These are phyloP conservation scores for Orychophragmus violaceus DNA, from an alignment of 345 rosid genomes.

Conservation along the genomic window DNA sequence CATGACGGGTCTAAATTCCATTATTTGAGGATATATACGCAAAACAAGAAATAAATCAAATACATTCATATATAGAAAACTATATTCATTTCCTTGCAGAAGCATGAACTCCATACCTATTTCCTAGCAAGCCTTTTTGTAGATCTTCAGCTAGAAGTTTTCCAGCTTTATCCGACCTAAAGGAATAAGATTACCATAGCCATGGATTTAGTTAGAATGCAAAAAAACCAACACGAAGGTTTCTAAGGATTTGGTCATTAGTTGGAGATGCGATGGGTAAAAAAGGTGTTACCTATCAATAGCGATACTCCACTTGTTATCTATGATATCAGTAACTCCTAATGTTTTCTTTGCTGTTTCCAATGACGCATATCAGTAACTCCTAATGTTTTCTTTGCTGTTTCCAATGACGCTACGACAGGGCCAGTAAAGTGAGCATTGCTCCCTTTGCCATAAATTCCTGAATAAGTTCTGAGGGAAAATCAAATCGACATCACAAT, in stretches of 20 bases:
- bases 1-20: constrained; percentile 84
- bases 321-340: constrained; percentile 80
- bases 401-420: constrained; percentile 74
- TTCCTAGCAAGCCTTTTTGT: constrained; percentile 84
- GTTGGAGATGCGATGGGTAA: neutral
- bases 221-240: neutral
- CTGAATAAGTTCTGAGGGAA: constrained; percentile 51
- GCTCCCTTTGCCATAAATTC: constrained; percentile 93
- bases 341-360: constrained; percentile 80
- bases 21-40: too few species aligned
- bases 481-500: constrained; percentile 19
- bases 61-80: neutral
- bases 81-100: neutral
- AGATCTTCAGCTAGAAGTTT: constrained; percentile 83
- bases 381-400: constrained; percentile 70
- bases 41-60: too few species aligned
- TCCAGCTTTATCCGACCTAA: constrained; percentile 92
- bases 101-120: constrained; percentile 47
- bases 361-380: constrained; percentile 91
- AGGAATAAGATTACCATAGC: neutral
- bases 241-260: neutral
- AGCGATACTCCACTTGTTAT: constrained; percentile 90
- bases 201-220: neutral
- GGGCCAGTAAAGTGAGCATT: constrained; percentile 78
- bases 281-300: constrained; percentile 61